phyloP scores from a whole-genome alignment of 2,329 filamentous ascomycete species.

The Fusarium tuaranense region DNA sequence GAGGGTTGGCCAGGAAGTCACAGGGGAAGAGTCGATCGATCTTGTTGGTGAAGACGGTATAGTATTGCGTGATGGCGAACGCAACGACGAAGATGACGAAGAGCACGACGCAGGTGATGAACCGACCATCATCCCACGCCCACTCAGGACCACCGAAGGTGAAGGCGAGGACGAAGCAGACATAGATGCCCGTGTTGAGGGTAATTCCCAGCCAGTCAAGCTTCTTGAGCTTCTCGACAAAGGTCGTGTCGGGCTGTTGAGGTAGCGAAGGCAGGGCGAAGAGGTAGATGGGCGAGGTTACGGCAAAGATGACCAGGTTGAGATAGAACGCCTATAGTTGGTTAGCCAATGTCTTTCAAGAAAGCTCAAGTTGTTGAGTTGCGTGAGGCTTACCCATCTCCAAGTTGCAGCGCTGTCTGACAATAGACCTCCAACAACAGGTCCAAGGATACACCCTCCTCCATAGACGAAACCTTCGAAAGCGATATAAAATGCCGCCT shows the following conservation, averaged over 20 bases:
- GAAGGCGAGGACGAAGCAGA: conserved; percentile 58
- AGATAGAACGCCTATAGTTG: conserved; percentile 59
- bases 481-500: conserved; percentile 44
- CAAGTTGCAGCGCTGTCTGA: conserved; percentile 52
- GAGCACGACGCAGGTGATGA: conserved; percentile 59
- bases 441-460: conserved; percentile 52
- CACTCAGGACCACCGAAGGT: conserved; percentile 61
- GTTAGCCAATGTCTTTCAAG: conserved; percentile 44
- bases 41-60: conserved; percentile 48
- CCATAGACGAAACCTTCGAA: conserved; percentile 51
- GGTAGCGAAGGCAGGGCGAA: conserved; percentile 44
- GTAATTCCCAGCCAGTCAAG: conserved; percentile 60
- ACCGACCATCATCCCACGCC: conserved; percentile 57
- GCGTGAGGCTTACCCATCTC: conserved; percentile 47
- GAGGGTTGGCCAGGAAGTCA: conserved; percentile 39
- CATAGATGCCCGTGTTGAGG: conserved; percentile 55
- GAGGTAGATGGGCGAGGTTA: conserved; percentile 46
- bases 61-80: conserved; percentile 52
- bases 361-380: not conserved
- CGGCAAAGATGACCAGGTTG: conserved; percentile 60
- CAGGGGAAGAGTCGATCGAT: conserved; percentile 48
- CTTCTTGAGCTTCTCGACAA: conserved; percentile 46
- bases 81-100: conserved; percentile 51
- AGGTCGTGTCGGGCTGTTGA: conserved; percentile 33
- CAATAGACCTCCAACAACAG: not conserved